Evolutionary conservation across 441 rosid genomes (phyloP), one percentile per base, ranked within the genome.

Genomic region (Metrosideros polymorpha): DNA sequence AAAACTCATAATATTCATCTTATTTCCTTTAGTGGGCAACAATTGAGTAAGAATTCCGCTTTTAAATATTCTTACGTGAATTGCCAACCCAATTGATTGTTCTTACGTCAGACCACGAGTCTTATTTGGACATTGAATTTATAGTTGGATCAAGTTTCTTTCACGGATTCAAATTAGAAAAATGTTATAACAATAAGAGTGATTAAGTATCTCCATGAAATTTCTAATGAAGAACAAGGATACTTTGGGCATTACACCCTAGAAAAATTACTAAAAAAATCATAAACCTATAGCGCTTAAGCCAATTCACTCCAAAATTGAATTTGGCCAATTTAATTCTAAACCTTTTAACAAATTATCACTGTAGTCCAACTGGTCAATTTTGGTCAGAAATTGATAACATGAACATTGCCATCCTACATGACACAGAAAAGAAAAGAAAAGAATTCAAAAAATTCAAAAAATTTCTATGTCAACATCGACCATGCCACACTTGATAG

Each of bases 21-120:
- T 32, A 1, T 32, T 19, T 19, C 27, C 14, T 63, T 32, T 1
- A 32, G 27, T 9, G 13, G 0, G 1, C 7, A 19, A 66, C 0
- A 27, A 32, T 5, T 0, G 0, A 4, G 13, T 32, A 32, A 63
- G 45, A 63, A 32, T 32, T 32, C 10, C 4, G 7, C 25, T 8
- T 63, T 53, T 24, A 53, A 22, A 10, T 53, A 10, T 53, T 53
- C 27, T 53, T 8, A 32, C 4, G 43, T 63, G 27, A 63, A 6
- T 32, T 63, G 24, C 45, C 25, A 13, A 32, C 76, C 2, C 43
- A 32, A 63, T 32, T 32, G 2, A 25, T 19, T 32, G 76, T 18
- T 63, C 6, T 1, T 6, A 30, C 24, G 6, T 17, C 75, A 61
- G 17, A 18, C 12, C 12, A 1, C 32, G 12, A 4, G 76, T 63